Evolutionary conservation across 371 early-diverging fungal genomes (phyloP).

Genomic region (Dentiscutata heterogama): DNA sequence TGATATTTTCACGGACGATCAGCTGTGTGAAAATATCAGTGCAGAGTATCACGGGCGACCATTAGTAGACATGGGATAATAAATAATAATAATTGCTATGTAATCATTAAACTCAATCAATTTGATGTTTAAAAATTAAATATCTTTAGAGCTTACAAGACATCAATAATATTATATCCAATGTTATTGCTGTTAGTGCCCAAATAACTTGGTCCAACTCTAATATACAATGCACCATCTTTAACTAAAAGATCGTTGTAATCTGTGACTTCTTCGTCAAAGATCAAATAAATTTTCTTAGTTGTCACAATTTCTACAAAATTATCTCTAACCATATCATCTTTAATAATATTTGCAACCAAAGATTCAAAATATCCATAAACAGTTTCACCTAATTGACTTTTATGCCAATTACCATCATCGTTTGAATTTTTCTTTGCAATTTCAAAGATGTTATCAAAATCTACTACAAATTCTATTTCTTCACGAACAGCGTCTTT

Average conservation of each 20-base stretch:
- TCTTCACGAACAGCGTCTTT: constrained; percentile 31
- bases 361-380: constrained; percentile 23
- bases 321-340: constrained; percentile 36
- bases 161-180: constrained; percentile 38
- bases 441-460: constrained; percentile 17
- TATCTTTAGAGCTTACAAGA: neutral
- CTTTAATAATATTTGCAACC: constrained; percentile 19
- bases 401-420: constrained; percentile 11
- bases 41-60: too few relatives aligned
- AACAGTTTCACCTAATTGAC: constrained; percentile 1
- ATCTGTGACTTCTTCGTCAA: neutral
- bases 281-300: constrained; percentile 9
- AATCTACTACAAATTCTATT: constrained; percentile 25
- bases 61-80: too few relatives aligned
- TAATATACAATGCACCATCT: constrained; percentile 22
- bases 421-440: neutral
- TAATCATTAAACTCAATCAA: too few relatives aligned
- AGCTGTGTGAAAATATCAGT: too few relatives aligned
- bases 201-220: constrained; percentile 3
- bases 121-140: too few relatives aligned
- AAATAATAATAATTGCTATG: too few relatives aligned
- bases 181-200: neutral
- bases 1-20: too few relatives aligned
- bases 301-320: constrained; percentile 18
- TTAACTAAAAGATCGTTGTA: constrained; percentile 2